Base-by-base conservation (phyloP, 495 filamentous ascomycete genomes). In the Xylaria palmicola region DNA sequence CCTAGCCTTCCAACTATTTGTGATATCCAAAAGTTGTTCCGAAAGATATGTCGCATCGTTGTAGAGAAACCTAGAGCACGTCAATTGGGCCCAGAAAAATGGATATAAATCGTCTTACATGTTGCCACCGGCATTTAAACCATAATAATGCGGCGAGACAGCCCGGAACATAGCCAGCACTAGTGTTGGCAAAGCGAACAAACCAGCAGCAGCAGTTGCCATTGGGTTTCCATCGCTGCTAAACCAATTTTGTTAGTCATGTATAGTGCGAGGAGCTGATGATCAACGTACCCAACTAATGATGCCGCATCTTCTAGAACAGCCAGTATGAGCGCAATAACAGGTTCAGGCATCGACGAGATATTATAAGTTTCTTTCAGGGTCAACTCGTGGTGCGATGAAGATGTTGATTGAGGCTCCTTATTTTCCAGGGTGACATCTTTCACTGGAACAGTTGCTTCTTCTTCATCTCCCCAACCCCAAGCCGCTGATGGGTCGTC, bases 151-250 rank as follows among this genome's bases (percentile, higher is more conserved):
- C 3, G 91, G 86, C 4, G 92, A 89, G 2, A 90, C 86, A 12
- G 94, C 92, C 49, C 95, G 88, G 75, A 93, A 98, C 85, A 96
- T 90, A 26, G 93, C 91, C 22, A 99, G 77, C 19, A 93, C 82
- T 30, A 95, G 83, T 0, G 90, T 90, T 26, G 94, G 93, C 9
- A 99, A 76, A 39, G 86, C 83, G 65, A 92, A 88, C 7, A 99
- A 81, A 3, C 86, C 90, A 22, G 85, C 71, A 6, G 89, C 90
- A 7, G 91, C 91, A 19, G 88, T 79, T 6, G 89, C 81, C 43
- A 96, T 74, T 2, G 78, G 81, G 55, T 76, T 77, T 27, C 67
- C 65, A 6, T 77, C 72, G 45, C 13, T 75, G 62, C 67, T 79
- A 39, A 29, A 32, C 29, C 20, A 48, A 56, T 9, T 4, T 15